A percentile compares a stretch with the other conserved stretches of the same genome.
Evolutionary conservation across 768 basidiomycete genomes (phyloP).

Genomic region (Pisolithus microcarpus): DNA sequence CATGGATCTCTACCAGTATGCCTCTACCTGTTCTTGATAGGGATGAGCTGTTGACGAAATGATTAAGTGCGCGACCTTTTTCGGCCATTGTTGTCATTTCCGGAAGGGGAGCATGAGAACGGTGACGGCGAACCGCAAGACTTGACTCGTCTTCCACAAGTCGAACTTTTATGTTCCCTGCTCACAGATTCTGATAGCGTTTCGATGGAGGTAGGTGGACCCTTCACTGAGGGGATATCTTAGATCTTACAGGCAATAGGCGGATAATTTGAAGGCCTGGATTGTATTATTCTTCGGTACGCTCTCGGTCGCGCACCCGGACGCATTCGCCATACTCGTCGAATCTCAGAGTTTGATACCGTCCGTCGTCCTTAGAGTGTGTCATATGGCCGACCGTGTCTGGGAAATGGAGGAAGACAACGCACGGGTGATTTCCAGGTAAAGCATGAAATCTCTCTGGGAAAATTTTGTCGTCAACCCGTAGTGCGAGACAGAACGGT

Average conservation of each 20-base stretch:
- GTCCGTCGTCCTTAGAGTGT: constrained; percentile 52
- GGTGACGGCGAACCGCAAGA: constrained; percentile 19
- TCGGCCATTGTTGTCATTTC: constrained; percentile 35
- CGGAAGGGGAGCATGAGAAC: constrained; percentile 18
- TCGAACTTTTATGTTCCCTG: constrained; percentile 43
- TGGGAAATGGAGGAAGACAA: constrained; percentile 59
- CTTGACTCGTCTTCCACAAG: constrained; percentile 30
- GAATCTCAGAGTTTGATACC: constrained; percentile 56
- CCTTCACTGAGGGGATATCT: neutral
- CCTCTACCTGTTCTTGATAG: constrained; percentile 1
- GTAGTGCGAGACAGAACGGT: constrained; percentile 36
- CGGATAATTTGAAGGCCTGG: constrained; percentile 27
- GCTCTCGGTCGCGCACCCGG: constrained; percentile 33
- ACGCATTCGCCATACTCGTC: constrained; percentile 31
- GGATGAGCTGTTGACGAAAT: constrained; percentile 4
- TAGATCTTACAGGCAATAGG: constrained; percentile 19
- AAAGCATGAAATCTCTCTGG: neutral
- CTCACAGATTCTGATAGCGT: constrained; percentile 37
- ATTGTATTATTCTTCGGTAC: constrained; percentile 37
- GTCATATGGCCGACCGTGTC: constrained; percentile 44
- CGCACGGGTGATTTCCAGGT: constrained; percentile 25
- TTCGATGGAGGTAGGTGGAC: constrained; percentile 35
- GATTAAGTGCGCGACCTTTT: constrained; percentile 37
- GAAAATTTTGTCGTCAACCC: neutral
- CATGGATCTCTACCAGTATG: constrained; percentile 44